Evolutionary conservation across 2,329 filamentous ascomycete species (phyloP).

Genomic region (Cladosporium velox): DNA sequence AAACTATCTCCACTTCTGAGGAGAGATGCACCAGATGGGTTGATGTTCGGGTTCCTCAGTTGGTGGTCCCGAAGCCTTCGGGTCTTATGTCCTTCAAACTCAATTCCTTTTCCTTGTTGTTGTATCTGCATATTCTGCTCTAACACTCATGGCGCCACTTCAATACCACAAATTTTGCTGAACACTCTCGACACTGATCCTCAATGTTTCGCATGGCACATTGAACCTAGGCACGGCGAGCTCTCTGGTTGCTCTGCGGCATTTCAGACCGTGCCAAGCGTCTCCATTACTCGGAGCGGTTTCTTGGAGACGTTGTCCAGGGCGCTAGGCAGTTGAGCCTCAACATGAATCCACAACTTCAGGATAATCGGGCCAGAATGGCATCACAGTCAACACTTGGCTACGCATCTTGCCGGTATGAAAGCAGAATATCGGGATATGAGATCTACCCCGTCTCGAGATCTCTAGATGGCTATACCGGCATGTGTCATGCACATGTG

Average conservation of each 20-base stretch:
- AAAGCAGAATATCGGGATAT: not conserved
- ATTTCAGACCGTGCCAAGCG: not conserved
- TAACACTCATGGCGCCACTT: not conserved
- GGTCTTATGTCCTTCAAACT: not conserved
- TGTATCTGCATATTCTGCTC: not conserved
- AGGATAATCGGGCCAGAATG: not conserved
- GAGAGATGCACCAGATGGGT: not conserved
- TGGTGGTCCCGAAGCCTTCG: not conserved
- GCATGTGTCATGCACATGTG: not conserved
- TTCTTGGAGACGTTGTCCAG: not conserved
- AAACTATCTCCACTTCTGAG: not conserved
- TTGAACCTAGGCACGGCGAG: not conserved
- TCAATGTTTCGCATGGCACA: not conserved
- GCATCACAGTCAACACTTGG: not conserved
- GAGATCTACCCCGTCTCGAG: not conserved
- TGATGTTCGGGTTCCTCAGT: not conserved
- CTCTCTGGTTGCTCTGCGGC: not conserved
- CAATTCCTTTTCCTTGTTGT: not conserved
- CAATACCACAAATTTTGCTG: not conserved
- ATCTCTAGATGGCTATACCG: not conserved
- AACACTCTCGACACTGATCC: not conserved
- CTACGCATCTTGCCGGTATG: not conserved
- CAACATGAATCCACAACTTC: not conserved
- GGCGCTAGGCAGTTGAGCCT: not conserved
- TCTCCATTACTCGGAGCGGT: not conserved